These are phyloP conservation scores for Fusarium miscanthi DNA, from an alignment of 2,329 filamentous ascomycete species.

Conservation along the genomic window DNA sequence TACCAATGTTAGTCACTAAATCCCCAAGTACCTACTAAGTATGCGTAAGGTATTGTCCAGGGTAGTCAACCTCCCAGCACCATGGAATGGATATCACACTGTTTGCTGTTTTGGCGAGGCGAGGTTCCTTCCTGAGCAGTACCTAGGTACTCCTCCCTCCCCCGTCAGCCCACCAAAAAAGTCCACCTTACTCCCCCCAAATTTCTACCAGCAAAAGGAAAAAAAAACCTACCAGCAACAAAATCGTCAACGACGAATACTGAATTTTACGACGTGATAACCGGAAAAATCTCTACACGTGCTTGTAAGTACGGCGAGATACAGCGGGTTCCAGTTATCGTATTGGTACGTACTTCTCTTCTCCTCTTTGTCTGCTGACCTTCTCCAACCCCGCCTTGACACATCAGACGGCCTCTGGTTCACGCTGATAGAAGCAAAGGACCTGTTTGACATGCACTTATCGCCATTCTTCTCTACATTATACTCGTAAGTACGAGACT, in stretches of 20 bases:
- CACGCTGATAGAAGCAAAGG: constrained; percentile 7
- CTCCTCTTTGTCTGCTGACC: constrained; percentile 32
- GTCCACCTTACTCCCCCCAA: constrained; percentile 23
- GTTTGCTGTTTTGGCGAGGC: constrained; percentile 10
- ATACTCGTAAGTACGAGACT: neutral
- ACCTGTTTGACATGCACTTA: neutral
- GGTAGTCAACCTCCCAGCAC: neutral
- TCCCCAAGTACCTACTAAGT: too few relatives aligned
- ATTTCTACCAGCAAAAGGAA: constrained; percentile 26
- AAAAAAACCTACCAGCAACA: constrained; percentile 3
- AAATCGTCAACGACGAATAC: neutral
- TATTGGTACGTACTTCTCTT: neutral
- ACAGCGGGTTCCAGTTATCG: neutral
- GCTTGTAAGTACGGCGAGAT: neutral
- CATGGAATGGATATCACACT: neutral
- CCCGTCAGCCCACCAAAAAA: constrained; percentile 33
- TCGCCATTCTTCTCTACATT: neutral
- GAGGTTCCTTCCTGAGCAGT: constrained; percentile 27
- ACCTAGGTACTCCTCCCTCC: neutral
- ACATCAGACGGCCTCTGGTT: constrained; percentile 17
- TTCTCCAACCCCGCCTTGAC: constrained; percentile 27
- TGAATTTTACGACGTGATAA: neutral
- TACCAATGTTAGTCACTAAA: neutral
- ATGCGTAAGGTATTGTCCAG: constrained; percentile 1
- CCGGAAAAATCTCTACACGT: accelerated